Evolutionary conservation across 78 protist species (phyloP).

Genomic region (Dictyostelium firmibasis): DNA sequence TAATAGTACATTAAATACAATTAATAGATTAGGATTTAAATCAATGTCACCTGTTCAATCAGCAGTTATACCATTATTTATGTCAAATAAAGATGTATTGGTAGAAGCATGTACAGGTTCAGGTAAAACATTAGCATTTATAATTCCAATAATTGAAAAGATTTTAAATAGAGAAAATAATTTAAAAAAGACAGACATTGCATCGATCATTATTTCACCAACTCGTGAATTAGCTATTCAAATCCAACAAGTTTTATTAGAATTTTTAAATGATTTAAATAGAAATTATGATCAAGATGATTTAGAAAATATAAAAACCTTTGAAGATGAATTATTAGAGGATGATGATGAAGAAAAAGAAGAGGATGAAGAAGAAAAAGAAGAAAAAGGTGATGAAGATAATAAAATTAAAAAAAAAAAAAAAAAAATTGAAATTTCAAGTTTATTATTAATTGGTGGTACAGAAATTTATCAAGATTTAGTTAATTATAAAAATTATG

Average conservation of each 20-base stretch:
- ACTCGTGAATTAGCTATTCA: constrained; percentile 83
- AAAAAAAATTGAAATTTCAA: neutral
- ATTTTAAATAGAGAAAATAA: constrained; percentile 46
- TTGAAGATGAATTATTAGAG: neutral
- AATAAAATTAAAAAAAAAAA: neutral
- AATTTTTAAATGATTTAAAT: constrained; percentile 7
- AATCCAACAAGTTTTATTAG: constrained; percentile 51
- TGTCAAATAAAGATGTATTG: constrained; percentile 87
- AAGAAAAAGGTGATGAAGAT: neutral
- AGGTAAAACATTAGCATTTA: constrained; percentile 97
- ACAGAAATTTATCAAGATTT: constrained; percentile 55
- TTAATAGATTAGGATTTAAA: constrained; percentile 62
- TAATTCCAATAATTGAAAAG: constrained; percentile 92
- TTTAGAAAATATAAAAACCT: neutral
- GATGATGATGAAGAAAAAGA: neutral
- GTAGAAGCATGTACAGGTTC: constrained; percentile 90
- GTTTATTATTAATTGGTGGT: constrained; percentile 59
- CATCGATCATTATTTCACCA: constrained; percentile 72
- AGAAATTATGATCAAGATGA: neutral
- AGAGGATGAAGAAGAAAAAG: neutral
- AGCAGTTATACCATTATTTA: constrained; percentile 84
- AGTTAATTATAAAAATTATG: constrained; percentile 41
- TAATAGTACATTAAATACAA: neutral
- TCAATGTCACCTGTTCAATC: constrained; percentile 88
- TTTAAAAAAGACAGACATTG: constrained; percentile 32